phyloP scores from a whole-genome alignment of 176 grass and related monocot genomes.

The Musa troglodytarum region DNA sequence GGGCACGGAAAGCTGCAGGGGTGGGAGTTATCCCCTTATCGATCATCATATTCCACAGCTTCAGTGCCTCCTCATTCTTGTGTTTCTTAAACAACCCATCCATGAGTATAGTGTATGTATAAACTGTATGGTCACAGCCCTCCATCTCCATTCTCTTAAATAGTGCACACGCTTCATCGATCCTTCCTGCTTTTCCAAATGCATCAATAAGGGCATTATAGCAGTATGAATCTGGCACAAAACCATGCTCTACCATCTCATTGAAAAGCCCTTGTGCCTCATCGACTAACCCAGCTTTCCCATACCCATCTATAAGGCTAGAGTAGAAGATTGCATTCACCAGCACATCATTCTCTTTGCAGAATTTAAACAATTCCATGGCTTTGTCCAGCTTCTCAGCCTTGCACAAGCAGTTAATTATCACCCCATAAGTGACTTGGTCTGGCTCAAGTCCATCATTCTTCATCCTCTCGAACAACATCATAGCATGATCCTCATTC shows the following conservation, averaged over 20 bases:
- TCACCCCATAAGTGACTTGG: slow-evolving; percentile 50
- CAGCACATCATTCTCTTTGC: slow-evolving; percentile 29
- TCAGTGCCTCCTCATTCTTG: slow-evolving; percentile 73
- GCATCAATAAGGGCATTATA: slow-evolving; percentile 70
- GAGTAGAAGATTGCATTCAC: slow-evolving; percentile 66
- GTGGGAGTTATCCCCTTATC: slow-evolving; percentile 82
- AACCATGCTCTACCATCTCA: slow-evolving; percentile 57
- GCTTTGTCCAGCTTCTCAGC: slow-evolving; percentile 60
- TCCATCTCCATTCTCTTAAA: slow-evolving; percentile 74
- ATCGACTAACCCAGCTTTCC: slow-evolving; percentile 63
- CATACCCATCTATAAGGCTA: slow-evolving; percentile 70
- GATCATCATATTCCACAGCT: slow-evolving; percentile 77
- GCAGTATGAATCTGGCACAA: slow-evolving; percentile 68
- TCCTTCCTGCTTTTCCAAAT: slow-evolving; percentile 58
- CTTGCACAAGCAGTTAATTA: slow-evolving; percentile 78
- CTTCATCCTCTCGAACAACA: slow-evolving; percentile 72
- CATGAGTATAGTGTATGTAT: slow-evolving; percentile 75
- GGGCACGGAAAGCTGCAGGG: slow-evolving; percentile 54
- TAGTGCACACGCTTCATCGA: slow-evolving; percentile 52
- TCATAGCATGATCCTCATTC: slow-evolving; percentile 49
- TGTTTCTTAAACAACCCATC: slow-evolving; percentile 84
- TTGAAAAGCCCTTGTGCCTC: slow-evolving; percentile 54
- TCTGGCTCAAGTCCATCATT: slow-evolving; percentile 43
- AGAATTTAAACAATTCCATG: slow-evolving; percentile 54
- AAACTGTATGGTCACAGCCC: slow-evolving; percentile 71